These are phyloP conservation scores for Corchorus olitorius DNA, from an alignment of 345 rosid species.

Conservation along the genomic window DNA sequence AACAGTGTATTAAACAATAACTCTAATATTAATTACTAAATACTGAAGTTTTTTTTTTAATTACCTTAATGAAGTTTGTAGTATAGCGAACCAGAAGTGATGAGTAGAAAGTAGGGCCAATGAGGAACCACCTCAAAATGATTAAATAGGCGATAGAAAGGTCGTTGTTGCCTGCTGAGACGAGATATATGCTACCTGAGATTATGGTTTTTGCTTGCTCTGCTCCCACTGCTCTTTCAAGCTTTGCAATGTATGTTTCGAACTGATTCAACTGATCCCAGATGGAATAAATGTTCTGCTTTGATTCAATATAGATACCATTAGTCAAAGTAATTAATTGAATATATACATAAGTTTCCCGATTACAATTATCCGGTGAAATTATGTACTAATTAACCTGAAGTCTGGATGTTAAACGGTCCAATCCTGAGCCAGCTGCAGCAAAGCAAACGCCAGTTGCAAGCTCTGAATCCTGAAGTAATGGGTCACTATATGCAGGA, in stretches of 20 bases:
- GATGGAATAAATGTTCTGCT: background rate
- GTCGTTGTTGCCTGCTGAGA: slow-evolving; percentile 30
- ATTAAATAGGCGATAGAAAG: slow-evolving; percentile 14
- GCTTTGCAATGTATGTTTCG: slow-evolving; percentile 21
- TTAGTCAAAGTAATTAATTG: too few relatives aligned
- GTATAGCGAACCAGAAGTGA: slow-evolving; percentile 7
- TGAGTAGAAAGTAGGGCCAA: slow-evolving; percentile 13
- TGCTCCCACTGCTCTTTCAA: slow-evolving; percentile 14
- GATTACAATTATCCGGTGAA: background rate
- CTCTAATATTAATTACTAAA: too few relatives aligned
- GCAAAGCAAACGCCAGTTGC: slow-evolving; percentile 42
- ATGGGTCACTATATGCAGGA: slow-evolving; percentile 40
- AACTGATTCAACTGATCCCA: slow-evolving; percentile 16
- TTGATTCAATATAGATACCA: too few relatives aligned
- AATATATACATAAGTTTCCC: background rate
- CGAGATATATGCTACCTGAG: slow-evolving; percentile 9
- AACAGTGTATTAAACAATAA: too few relatives aligned
- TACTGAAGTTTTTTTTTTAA: too few relatives aligned
- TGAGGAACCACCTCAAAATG: background rate
- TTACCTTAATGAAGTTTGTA: slow-evolving; percentile 30
- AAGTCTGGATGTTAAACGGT: slow-evolving; percentile 19
- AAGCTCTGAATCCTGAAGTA: slow-evolving; percentile 27
- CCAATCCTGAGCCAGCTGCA: slow-evolving; percentile 44
- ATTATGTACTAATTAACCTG: slow-evolving; percentile 16
- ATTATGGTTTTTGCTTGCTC: slow-evolving; percentile 15